These are phyloP conservation scores for Penicillium pancosmium DNA, from an alignment of 495 filamentous ascomycete species.

Conservation along the genomic window DNA sequence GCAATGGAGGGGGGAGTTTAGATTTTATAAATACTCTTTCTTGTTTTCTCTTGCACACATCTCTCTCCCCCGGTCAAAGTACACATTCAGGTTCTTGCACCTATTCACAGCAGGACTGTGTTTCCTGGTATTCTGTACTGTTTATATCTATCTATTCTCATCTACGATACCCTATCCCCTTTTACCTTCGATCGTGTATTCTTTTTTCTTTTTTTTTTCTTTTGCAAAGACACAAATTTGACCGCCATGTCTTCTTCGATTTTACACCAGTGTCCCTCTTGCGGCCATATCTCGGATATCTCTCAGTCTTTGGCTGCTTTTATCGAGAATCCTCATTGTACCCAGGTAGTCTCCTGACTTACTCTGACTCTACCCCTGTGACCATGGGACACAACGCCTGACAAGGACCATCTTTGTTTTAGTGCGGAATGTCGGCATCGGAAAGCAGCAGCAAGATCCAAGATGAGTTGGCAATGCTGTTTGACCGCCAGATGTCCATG, in stretches of 20 bases:
- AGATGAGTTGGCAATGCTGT: slow-evolving; percentile 70
- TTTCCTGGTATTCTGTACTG: no score
- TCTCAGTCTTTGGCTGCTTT: slow-evolving; percentile 35
- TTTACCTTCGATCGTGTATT: not conserved
- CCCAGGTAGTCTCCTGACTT: slow-evolving; percentile 30
- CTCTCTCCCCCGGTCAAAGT: not conserved
- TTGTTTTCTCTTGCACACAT: not conserved
- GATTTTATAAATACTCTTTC: not conserved
- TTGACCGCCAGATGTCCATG: slow-evolving; percentile 62
- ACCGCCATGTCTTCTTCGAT: slow-evolving; percentile 38
- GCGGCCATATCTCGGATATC: slow-evolving; percentile 39
- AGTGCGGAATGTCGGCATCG: slow-evolving; percentile 44
- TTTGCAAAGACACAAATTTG: not conserved
- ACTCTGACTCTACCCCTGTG: not conserved
- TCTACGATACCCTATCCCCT: no score
- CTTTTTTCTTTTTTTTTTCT: not conserved
- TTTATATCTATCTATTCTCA: no score
- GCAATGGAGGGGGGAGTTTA: not conserved
- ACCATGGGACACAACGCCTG: slow-evolving; percentile 1
- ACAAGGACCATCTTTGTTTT: slow-evolving; percentile 3
- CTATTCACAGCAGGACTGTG: no score
- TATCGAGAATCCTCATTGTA: slow-evolving; percentile 39
- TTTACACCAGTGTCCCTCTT: slow-evolving; percentile 41
- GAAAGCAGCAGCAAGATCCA: slow-evolving; percentile 53
- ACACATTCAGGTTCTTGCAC: no score